Percentiles rank a stretch among this genome's conserved stretches.
These are phyloP conservation scores for Tulasnella sp. DNA, from an alignment of 768 basidiomycete species.

Conservation along the genomic window DNA sequence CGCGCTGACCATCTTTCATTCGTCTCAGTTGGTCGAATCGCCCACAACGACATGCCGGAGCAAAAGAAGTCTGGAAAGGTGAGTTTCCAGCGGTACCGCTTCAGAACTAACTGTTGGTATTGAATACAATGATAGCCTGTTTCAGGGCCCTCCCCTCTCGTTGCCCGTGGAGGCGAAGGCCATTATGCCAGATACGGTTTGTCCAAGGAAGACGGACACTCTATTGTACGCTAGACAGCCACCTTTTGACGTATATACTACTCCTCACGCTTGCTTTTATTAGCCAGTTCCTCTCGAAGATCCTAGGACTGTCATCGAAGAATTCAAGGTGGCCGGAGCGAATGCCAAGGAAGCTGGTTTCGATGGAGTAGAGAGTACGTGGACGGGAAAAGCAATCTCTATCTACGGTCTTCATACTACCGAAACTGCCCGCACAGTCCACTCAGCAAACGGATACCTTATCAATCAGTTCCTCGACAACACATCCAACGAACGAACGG, in stretches of 20 bases:
- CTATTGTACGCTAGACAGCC: neutral
- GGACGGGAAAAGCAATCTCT: neutral
- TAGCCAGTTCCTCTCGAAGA: conserved; percentile 42
- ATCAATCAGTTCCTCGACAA: conserved; percentile 43
- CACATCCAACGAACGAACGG: conserved; percentile 42
- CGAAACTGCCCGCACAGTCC: conserved; percentile 29
- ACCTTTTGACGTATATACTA: neutral
- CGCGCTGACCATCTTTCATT: conserved; percentile 31
- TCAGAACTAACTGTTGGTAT: neutral
- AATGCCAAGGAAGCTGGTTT: conserved; percentile 55
- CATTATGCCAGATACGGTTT: neutral
- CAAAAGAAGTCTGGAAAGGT: conserved; percentile 43
- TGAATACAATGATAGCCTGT: conserved; percentile 40
- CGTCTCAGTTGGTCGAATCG: conserved; percentile 27
- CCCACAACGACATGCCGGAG: conserved; percentile 39
- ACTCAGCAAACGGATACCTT: conserved; percentile 40
- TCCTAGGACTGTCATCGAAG: conserved; percentile 42
- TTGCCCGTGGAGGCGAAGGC: conserved; percentile 41
- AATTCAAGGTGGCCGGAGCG: conserved; percentile 46
- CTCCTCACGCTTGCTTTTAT: conserved; percentile 2
- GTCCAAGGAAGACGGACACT: neutral
- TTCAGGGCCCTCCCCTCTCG: conserved; percentile 47
- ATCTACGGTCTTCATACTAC: neutral
- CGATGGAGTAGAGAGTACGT: conserved; percentile 51
- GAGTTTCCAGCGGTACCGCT: neutral